These are phyloP conservation scores for Morella rubra DNA, from an alignment of 306 rosid species.

Conservation along the genomic window DNA sequence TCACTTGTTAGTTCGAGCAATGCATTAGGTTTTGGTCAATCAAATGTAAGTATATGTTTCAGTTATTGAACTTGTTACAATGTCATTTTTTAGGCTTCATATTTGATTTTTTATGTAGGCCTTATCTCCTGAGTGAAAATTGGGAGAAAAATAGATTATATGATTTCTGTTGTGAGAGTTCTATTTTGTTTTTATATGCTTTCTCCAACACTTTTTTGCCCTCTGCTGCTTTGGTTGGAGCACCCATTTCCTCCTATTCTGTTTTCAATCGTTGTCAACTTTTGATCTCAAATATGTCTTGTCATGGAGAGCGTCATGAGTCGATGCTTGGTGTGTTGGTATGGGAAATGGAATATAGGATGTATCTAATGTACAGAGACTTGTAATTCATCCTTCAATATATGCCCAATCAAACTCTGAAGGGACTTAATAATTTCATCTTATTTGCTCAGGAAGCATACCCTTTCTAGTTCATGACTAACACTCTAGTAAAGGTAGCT, in stretches of 20 bases:
- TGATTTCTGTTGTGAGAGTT: neutral
- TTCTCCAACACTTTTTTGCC: neutral
- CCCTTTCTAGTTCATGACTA: neutral
- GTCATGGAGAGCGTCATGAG: neutral
- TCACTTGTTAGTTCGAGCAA: slow-evolving; percentile 49
- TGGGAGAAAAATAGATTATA: neutral
- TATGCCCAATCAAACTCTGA: neutral
- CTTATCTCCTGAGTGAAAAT: neutral
- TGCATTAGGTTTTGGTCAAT: slow-evolving; percentile 51
- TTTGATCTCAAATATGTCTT: neutral
- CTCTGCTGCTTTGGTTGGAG: neutral
- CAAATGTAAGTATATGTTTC: slow-evolving; percentile 47
- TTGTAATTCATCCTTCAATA: neutral
- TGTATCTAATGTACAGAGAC: neutral
- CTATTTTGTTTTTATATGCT: neutral
- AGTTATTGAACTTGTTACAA: neutral
- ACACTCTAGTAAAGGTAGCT: neutral
- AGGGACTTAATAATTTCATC: neutral
- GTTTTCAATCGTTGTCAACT: neutral
- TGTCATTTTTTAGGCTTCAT: neutral
- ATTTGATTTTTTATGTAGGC: neutral
- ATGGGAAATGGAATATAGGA: neutral
- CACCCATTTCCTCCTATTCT: neutral
- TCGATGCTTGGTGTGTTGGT: neutral
- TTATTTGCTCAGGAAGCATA: neutral